Evolutionary conservation across 1,284 basidiomycete species (phyloP), one percentile per base, ranked within the genome.

Genomic region (Cutaneotrichosporon mucoides): DNA sequence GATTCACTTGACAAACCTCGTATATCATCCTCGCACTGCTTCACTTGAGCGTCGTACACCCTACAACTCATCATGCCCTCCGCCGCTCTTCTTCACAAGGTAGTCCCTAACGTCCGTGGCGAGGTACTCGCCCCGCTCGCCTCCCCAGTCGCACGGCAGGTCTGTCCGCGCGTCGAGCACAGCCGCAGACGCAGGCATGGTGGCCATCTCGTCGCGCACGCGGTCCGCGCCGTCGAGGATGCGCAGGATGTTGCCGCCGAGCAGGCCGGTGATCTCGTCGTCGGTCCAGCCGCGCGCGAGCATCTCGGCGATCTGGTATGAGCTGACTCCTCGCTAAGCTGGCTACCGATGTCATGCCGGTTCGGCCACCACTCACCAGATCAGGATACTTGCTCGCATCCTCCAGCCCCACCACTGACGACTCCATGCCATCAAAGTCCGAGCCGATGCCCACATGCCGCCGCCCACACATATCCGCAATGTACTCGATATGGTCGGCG

Each of bases 401-500:
- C 67, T 85, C 84, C 15, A 85, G 73, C 0, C 84, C 84, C 12
- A 65, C 68, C 5, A 84, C 82, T 0, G 77, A 76, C 8, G 59
- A 59, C 0, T 43, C 68, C 62, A 90, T 89, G 5, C 88, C 88
- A 65, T 90, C 88, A 57, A 70, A 70, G 52, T 70, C 69, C 0
- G 66, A 67, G 5, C 57, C 63, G 8, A 82, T 72, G 3, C 81
- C 80, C 33, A 82, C 77, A 56, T 92, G 86, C 67, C 77, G 72
- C 82, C 86, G 48, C 88, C 89, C 35, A 85, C 79, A 37, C n/a
- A 88, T 73, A 12, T 77, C 80, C 0, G 84, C 90, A 57, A 93
- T 87, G 70, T 92, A 86, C 41, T 91, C 89, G 40, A 92, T 81
- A 65, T 93, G 92, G 71, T 92, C 84, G 3, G 87, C 88, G 5